These are phyloP conservation scores for Neofusicoccum umdonicola DNA, from an alignment of 2,329 filamentous ascomycete genomes.

Conservation along the genomic window DNA sequence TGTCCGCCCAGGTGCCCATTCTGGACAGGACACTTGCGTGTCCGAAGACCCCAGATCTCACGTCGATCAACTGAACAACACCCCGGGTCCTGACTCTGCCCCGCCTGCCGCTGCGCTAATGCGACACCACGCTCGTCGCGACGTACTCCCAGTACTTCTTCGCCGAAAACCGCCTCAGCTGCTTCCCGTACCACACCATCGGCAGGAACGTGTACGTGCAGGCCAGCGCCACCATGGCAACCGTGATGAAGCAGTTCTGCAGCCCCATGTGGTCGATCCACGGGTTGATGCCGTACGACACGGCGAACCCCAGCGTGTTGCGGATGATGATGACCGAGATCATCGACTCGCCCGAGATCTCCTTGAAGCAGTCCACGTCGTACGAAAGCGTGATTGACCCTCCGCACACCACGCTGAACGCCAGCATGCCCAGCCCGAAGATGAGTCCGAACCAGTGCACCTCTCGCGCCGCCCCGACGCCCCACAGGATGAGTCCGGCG, in stretches of 20 bases:
- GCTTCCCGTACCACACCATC: constrained; percentile 51
- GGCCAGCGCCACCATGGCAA: constrained; percentile 43
- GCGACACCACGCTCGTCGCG: constrained; percentile 18
- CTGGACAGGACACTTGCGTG: no score
- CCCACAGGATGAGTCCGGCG: constrained; percentile 49
- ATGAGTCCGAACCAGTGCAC: constrained; percentile 51
- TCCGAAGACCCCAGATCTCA: no score
- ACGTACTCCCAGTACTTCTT: constrained; percentile 41
- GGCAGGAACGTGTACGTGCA: constrained; percentile 39
- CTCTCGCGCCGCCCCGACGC: constrained; percentile 49
- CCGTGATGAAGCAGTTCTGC: constrained; percentile 44
- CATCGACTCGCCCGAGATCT: constrained; percentile 49
- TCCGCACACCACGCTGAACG: constrained; percentile 43
- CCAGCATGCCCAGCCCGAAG: constrained; percentile 50
- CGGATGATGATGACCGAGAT: constrained; percentile 50
- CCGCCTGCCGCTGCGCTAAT: not conserved
- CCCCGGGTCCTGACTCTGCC: not conserved
- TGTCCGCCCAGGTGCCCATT: no score
- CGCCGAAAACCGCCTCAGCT: constrained; percentile 39
- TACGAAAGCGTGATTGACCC: constrained; percentile 47
- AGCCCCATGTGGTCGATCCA: constrained; percentile 44
- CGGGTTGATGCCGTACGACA: constrained; percentile 50
- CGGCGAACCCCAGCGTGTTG: constrained; percentile 51
- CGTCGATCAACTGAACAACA: no score
- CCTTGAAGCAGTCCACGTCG: constrained; percentile 46